phyloP scores from a whole-genome alignment of 768 basidiomycete genomes.

The Lentinula edodes region DNA sequence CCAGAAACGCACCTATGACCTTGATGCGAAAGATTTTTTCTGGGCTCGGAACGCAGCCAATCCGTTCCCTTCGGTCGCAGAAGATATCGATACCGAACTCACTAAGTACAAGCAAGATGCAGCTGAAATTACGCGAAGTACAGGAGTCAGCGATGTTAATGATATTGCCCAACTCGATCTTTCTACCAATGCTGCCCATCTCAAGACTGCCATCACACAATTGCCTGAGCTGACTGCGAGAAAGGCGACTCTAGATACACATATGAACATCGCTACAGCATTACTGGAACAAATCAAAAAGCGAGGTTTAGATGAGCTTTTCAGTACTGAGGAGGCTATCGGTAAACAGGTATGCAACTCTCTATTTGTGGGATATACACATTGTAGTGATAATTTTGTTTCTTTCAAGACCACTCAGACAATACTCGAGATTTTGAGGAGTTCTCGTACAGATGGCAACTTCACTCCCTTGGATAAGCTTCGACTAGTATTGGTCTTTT shows the following conservation, averaged over 20 bases:
- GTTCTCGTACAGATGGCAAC: constrained; percentile 55
- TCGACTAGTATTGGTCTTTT: constrained; percentile 92
- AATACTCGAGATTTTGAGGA: constrained; percentile 85
- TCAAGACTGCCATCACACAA: constrained; percentile 96
- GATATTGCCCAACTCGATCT: constrained; percentile 97
- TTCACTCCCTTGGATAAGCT: constrained; percentile 83
- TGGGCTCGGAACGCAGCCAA: constrained; percentile 96
- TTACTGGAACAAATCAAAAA: constrained; percentile 93
- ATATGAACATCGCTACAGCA: constrained; percentile 99
- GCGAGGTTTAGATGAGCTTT: constrained; percentile 93
- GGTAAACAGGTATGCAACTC: constrained; percentile 61
- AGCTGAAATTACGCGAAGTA: constrained; percentile 92
- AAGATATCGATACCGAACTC: constrained; percentile 90
- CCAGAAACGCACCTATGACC: constrained; percentile 79
- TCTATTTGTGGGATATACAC: not conserved
- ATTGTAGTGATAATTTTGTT: not conserved
- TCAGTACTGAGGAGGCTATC: constrained; percentile 91
- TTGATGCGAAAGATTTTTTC: constrained; percentile 98
- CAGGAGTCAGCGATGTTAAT: constrained; percentile 92
- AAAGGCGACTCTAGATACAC: constrained; percentile 94
- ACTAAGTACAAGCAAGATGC: constrained; percentile 94
- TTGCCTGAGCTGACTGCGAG: constrained; percentile 94
- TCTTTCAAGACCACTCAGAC: constrained; percentile 57
- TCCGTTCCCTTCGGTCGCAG: constrained; percentile 97
- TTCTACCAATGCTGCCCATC: constrained; percentile 85